These are phyloP conservation scores for Haberlea rhodopensis DNA, from an alignment of 257 asterid genomes.

Conservation along the genomic window DNA sequence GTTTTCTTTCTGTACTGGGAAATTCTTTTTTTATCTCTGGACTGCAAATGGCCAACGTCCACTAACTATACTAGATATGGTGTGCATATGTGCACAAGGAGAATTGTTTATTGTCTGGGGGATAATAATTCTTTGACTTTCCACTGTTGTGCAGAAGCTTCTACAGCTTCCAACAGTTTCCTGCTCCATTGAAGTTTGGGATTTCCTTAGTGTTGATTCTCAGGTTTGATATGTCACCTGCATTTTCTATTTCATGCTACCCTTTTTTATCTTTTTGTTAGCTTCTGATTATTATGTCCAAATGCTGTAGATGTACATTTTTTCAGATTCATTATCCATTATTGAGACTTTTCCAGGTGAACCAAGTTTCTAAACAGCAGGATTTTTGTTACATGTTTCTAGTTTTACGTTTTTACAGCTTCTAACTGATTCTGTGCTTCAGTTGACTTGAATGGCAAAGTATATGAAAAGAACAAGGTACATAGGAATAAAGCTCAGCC, in stretches of 20 bases:
- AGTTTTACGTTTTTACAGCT: conserved; percentile 12
- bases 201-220: conserved; percentile 97
- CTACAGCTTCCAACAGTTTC: conserved; percentile 86
- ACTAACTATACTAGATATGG: conserved; percentile 7
- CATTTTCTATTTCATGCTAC: conserved; percentile 20
- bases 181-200: conserved; percentile 95
- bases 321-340: conserved; percentile 79
- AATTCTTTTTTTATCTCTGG: neutral
- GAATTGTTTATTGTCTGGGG: conserved; percentile 12
- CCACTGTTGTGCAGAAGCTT: conserved; percentile 61
- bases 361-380: conserved; percentile 23
- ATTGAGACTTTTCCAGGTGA: conserved; percentile 85
- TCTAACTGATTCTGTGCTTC: conserved; percentile 33
- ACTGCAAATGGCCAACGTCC: neutral
- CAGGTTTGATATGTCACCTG: conserved; percentile 57
- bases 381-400: conserved; percentile 18
- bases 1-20: too few relatives aligned
- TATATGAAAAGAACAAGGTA: conserved; percentile 42
- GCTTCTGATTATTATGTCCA: conserved; percentile 18
- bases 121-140: conserved; percentile 15
- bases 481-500: neutral
- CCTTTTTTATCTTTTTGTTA: conserved; percentile 19
- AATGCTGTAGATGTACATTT: conserved; percentile 74
- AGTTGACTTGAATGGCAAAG: conserved; percentile 51
- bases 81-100: neutral